phyloP scores from a whole-genome alignment of 495 filamentous ascomycete genomes.

The Penicillium coprophilum region DNA sequence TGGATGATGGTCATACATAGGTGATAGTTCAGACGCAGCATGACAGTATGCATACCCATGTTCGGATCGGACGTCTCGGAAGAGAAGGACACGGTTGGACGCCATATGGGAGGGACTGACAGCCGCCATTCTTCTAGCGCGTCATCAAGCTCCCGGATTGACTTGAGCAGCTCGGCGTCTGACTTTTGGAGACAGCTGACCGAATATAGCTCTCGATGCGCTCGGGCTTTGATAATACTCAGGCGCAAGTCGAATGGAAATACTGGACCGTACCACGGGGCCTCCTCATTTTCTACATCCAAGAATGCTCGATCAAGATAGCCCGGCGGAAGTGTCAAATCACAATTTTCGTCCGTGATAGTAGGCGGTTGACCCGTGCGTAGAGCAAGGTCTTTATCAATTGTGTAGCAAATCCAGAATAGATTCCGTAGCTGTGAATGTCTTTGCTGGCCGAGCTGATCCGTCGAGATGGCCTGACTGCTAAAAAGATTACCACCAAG shows the following conservation, averaged over 20 bases:
- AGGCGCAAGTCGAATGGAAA: constrained; percentile 51
- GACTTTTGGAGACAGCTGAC: constrained; percentile 47
- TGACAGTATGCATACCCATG: constrained; percentile 44
- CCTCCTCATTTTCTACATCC: constrained; percentile 28
- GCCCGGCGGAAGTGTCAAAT: constrained; percentile 48
- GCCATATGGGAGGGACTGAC: constrained; percentile 42
- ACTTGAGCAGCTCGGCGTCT: constrained; percentile 51
- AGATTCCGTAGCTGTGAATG: constrained; percentile 45
- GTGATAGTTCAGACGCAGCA: constrained; percentile 52
- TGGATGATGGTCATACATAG: constrained; percentile 54
- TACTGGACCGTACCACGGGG: constrained; percentile 31
- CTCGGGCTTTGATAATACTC: constrained; percentile 51
- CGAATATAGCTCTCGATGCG: constrained; percentile 49
- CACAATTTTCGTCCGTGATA: constrained; percentile 54
- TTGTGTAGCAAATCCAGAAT: constrained; percentile 54
- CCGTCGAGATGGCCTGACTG: background rate
- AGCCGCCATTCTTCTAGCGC: constrained; percentile 52
- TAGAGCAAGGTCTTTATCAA: constrained; percentile 52
- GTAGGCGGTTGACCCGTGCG: constrained; percentile 53
- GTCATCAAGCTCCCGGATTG: constrained; percentile 54
- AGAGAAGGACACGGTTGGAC: constrained; percentile 46
- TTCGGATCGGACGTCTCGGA: constrained; percentile 36
- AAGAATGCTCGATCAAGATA: constrained; percentile 40
- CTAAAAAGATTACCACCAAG: constrained; percentile 42
- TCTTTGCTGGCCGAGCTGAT: constrained; percentile 15